Evolutionary conservation across 2,329 filamentous ascomycete species (phyloP), one percentile per base, ranked within the genome.

Genomic region (Pestalotiopsis sp.): DNA sequence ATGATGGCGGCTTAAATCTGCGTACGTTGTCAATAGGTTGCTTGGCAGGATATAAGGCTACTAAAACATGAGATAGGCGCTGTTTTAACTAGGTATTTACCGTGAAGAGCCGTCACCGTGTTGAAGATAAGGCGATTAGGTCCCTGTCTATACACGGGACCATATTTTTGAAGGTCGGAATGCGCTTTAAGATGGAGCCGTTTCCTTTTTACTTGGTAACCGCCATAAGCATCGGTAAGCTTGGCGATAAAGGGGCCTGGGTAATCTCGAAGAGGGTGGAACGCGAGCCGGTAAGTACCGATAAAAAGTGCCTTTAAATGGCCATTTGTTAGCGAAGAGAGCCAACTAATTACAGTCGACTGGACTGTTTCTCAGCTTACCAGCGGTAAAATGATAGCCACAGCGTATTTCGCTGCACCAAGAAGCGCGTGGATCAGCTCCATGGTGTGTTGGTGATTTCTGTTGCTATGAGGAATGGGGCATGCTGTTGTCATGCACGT

Each of bases 81-180:
- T 72, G 68, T 61, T 71, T 73, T 11, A 70, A 39, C 27, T 73
- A 72, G 61, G 72, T 73, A 62, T 74, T 71, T n/a, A 62, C 60
- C 60, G 14, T 20, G 60, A 20, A 72, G 68, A 23, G 72, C 72
- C 25, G 66, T 69, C 13, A 52, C 64, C 3, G 72, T 68, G 38
- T 72, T 72, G 67, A 74, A 72, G 27, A 74, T 68, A 3, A 74
- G 70, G 27, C 69, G 71, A 39, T 74, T 70, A 9, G 72, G 71
- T 2, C 71, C 69, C 41, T 69, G 64, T 36, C 72, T 65, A 13
- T 73, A 20, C 4, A 74, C 70, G 11, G 69, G 62, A 13, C 71
- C 71, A 64, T 39, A 64, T 3, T 72, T 71, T 39, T 13, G 23
- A 23, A n/a, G 60, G 60, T 62, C 25, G 17, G 17, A 27, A 5